Percentiles rank a stretch among this genome's conserved stretches.
phyloP scores from a whole-genome alignment of 2,329 filamentous ascomycete genomes.

The Dothistroma pini region DNA sequence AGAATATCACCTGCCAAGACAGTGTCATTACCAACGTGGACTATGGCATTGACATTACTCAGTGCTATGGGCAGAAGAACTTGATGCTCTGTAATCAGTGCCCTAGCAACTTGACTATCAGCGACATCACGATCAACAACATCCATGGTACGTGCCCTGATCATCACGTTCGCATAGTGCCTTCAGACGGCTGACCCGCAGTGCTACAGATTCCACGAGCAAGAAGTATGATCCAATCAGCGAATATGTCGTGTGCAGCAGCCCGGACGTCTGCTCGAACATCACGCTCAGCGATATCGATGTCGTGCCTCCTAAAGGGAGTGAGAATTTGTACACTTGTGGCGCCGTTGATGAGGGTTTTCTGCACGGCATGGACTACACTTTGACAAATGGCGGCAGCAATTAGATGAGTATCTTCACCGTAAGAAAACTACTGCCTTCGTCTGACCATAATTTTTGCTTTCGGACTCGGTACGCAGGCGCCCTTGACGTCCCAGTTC shows the following conservation, averaged over 20 bases:
- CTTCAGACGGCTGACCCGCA: neutral
- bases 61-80: slow-evolving; percentile 63
- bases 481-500: slow-evolving; percentile 18
- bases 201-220: slow-evolving; percentile 41
- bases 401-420: slow-evolving; percentile 5
- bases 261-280: slow-evolving; percentile 46
- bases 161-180: neutral
- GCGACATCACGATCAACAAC: slow-evolving; percentile 54
- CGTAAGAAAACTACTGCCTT: neutral
- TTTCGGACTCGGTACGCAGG: slow-evolving; percentile 8
- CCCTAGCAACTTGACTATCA: slow-evolving; percentile 55
- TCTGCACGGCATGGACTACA: slow-evolving; percentile 33
- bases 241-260: slow-evolving; percentile 45
- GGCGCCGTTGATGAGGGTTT: slow-evolving; percentile 31
- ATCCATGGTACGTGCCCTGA: slow-evolving; percentile 43
- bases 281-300: slow-evolving; percentile 41
- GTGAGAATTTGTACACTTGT: slow-evolving; percentile 30
- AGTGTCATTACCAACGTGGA: slow-evolving; percentile 61
- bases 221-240: slow-evolving; percentile 41
- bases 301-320: slow-evolving; percentile 27
- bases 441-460: slow-evolving; percentile 15
- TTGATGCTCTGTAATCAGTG: slow-evolving; percentile 58
- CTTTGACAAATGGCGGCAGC: slow-evolving; percentile 18
- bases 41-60: slow-evolving; percentile 62
- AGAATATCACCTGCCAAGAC: slow-evolving; percentile 64